Base-by-base conservation (phyloP, 2,329 filamentous ascomycete genomes). In the Chrysoporthe puriensis region DNA sequence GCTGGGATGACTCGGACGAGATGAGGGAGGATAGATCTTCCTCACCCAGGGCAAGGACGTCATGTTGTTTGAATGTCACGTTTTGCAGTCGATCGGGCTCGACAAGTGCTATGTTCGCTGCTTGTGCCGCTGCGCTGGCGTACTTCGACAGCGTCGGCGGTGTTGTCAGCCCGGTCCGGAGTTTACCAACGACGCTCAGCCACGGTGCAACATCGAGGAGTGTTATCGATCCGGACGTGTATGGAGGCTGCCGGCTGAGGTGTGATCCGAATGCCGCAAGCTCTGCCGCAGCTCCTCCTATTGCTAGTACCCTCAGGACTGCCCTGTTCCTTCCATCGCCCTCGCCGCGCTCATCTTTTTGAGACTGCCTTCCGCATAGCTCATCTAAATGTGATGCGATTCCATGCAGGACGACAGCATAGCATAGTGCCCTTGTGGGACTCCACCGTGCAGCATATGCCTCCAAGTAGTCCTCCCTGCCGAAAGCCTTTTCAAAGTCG, bases 371-470 rank as follows among this genome's bases (percentile, higher is more conserved):
- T 26, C n/a, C 42, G 6, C n/a, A 64, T 13, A 69, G 43, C 21
- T 42, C 44, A 4, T 76, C 72, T 2, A 84, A 70, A 40, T 83
- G 72, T 1, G 71, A 68, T 11, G 71, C 69, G 14, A 87, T 74
- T 8, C 74, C 74, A 58, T 77, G 68, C 48, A 90, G 77, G 18
- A 89, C 79, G 2, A 79, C 75, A n/a, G 88, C 83, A 79, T 98
- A 99, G 71, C 90, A 93, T 62, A 98, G 80, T 0, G 94, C 91
- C 65, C 96, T 85, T 63, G 92, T 91, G 1, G 95, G 92, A 78
- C 94, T 97, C 94, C 95, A 99, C 73, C 96, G 83, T 65, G 93
- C 87, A 7, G 93, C 93, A 81, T 99, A 99, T 13, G 91, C 92
- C 69, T 91, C 88, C 21, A 97, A 84, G 73, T 90, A 87, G 61